A percentile compares a stretch with the other conserved stretches of the same genome.
These are phyloP conservation scores for Sapria himalayana DNA, from an alignment of 345 rosid genomes.

Conservation along the genomic window DNA sequence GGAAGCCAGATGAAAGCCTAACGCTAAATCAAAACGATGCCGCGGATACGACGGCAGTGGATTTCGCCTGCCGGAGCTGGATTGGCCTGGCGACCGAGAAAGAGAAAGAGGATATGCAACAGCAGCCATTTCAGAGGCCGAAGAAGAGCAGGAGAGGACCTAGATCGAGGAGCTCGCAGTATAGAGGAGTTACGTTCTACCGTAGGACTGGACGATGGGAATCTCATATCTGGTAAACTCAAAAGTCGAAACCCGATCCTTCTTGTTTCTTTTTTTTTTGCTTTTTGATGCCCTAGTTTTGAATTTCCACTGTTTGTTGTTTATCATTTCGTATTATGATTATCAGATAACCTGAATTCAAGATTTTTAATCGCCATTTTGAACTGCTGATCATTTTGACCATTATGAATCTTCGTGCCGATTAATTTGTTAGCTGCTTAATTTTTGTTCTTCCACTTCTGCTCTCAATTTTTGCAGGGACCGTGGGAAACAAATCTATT, in stretches of 20 bases:
- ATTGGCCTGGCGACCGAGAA: slow-evolving; percentile 30
- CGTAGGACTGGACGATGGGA: slow-evolving; percentile 96
- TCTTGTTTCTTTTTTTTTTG: neutral
- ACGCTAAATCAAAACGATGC: slow-evolving; percentile 9
- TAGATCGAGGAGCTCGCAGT: slow-evolving; percentile 90
- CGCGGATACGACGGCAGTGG: slow-evolving; percentile 38
- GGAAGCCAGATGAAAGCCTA: slow-evolving; percentile 26
- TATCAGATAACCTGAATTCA: no score
- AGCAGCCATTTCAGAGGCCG: slow-evolving; percentile 23
- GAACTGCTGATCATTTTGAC: slow-evolving; percentile 3
- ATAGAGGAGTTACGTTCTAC: slow-evolving; percentile 86
- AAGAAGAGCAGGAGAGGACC: slow-evolving; percentile 93
- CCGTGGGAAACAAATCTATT: slow-evolving; percentile 88
- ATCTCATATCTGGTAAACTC: slow-evolving; percentile 86
- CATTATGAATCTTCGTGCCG: no score
- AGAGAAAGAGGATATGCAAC: slow-evolving; percentile 10
- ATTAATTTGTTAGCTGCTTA: no score
- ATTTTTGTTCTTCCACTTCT: no score
- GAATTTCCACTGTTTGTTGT: neutral
- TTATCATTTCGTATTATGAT: no score
- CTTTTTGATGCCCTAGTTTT: neutral
- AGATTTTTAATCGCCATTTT: neutral
- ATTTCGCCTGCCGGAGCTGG: slow-evolving; percentile 21
- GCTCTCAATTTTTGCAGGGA: slow-evolving; percentile 63
- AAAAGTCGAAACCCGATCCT: no score